phyloP scores from a whole-genome alignment of 345 rosid genomes.

The Dipteronia dyeriana region DNA sequence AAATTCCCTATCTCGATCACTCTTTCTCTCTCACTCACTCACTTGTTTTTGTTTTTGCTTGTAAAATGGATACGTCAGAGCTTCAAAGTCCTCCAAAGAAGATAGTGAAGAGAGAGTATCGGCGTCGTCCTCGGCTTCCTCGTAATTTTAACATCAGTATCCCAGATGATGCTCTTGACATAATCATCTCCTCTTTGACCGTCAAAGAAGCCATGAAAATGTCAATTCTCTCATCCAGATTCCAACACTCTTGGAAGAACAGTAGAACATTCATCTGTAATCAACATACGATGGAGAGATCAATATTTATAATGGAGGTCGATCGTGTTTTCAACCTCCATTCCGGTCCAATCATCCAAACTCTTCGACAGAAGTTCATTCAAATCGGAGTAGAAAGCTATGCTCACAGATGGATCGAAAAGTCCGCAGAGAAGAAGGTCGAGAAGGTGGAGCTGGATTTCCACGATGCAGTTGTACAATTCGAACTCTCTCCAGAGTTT shows the following conservation, averaged over 20 bases:
- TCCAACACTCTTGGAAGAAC: constrained; percentile 6
- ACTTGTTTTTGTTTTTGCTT: no score
- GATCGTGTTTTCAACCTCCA: constrained; percentile 1
- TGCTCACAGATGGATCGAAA: constrained; percentile 26
- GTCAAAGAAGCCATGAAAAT: not conserved
- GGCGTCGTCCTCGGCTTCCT: not conserved
- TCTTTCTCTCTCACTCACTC: no score
- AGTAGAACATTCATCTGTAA: constrained; percentile 10
- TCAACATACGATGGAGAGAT: not conserved
- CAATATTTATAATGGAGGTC: not conserved
- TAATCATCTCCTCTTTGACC: constrained; percentile 19
- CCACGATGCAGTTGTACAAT: no score
- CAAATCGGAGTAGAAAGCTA: not conserved
- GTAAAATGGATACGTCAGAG: no score
- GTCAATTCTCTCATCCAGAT: not conserved
- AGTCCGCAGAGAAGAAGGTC: constrained; percentile 16
- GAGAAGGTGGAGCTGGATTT: constrained; percentile 37
- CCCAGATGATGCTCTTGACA: constrained; percentile 14
- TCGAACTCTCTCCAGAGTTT: no score
- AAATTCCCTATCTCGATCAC: no score
- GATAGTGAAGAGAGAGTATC: not conserved
- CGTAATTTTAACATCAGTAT: not conserved
- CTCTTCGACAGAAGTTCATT: constrained; percentile 7
- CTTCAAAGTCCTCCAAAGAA: no score
- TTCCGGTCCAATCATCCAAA: constrained; percentile 2